A percentile compares a stretch with the other conserved stretches of the same genome.
These are phyloP conservation scores for Vickermania spadyakhi DNA, from an alignment of 208 protist genomes.

Conservation along the genomic window DNA sequence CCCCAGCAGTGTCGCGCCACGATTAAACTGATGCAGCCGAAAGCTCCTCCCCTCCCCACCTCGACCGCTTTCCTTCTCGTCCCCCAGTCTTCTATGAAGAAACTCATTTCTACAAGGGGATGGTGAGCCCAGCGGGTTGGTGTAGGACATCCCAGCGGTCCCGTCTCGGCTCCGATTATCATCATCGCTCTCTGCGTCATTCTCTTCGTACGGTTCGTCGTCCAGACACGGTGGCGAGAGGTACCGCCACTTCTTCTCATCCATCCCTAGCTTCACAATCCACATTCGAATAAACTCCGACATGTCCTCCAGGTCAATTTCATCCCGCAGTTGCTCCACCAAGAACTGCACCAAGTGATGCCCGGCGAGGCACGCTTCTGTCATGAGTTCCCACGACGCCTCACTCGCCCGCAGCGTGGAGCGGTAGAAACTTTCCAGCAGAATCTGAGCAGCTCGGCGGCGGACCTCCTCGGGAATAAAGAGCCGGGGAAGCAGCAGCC, in stretches of 20 bases:
- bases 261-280: constrained; percentile 30
- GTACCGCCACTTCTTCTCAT: constrained; percentile 13
- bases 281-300: constrained; percentile 29
- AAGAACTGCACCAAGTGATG: constrained; percentile 44
- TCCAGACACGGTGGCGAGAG: constrained; percentile 7
- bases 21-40: neutral
- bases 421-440: constrained; percentile 23
- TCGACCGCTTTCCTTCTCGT: neutral
- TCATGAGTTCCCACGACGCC: constrained; percentile 42
- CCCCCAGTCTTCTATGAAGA: too few species aligned
- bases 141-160: neutral
- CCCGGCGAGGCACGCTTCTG: constrained; percentile 37
- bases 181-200: too few species aligned
- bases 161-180: neutral
- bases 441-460: constrained; percentile 20
- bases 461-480: constrained; percentile 17
- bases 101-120: too few species aligned
- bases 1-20: too few species aligned
- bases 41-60: neutral
- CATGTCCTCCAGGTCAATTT: constrained; percentile 52
- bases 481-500: constrained; percentile 41
- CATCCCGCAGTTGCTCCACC: constrained; percentile 31
- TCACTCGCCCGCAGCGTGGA: constrained; percentile 20
- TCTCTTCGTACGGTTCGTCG: too few species aligned
- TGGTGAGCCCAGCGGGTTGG: too few species aligned